Conservation (phyloP, 805 yeast species). For the Wickerhamiella bombiphila region DNA sequence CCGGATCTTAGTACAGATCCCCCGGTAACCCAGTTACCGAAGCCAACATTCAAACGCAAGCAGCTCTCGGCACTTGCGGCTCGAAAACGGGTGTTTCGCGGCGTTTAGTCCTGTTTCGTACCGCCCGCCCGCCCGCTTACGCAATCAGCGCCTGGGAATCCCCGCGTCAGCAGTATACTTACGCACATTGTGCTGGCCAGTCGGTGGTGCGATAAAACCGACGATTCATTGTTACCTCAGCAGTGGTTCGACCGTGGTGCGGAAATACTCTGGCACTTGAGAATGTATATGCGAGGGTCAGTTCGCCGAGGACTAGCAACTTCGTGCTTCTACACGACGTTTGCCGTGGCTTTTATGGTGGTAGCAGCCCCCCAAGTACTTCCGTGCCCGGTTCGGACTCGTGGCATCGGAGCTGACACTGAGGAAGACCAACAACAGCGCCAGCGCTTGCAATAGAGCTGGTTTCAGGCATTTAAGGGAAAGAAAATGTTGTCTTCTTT, state of each 20-base stretch:
- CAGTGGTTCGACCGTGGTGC: too few relatives aligned
- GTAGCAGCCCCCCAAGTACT: conserved; percentile 34
- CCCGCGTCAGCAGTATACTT: too few relatives aligned
- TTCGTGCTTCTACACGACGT: conserved; percentile 58
- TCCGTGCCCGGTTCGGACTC: conserved; percentile 21
- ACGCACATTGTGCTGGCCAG: too few relatives aligned
- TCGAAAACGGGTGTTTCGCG: conserved; percentile 3
- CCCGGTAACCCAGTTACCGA: not conserved
- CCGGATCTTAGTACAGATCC: not conserved
- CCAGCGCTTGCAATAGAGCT: too few relatives aligned
- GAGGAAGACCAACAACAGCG: conserved; percentile 2
- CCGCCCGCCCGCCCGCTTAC: too few relatives aligned
- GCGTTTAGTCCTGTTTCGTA: conserved; percentile 1
- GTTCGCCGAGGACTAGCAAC: conserved; percentile 34
- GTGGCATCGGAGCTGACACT: conserved; percentile 16
- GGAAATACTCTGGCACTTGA: too few relatives aligned
- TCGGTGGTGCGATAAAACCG: too few relatives aligned
- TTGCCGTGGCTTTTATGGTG: conserved; percentile 56
- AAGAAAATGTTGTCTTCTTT: too few relatives aligned
- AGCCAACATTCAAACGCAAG: conserved; percentile 5
- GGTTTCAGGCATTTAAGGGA: too few relatives aligned
- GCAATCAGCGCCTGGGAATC: too few relatives aligned
- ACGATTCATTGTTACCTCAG: too few relatives aligned
- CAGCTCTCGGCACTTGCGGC: conserved; percentile 3
- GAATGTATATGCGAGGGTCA: conserved; percentile 23